Conservation (phyloP, 2,329 filamentous ascomycete genomes). For the Verruconis gallopava region DNA sequence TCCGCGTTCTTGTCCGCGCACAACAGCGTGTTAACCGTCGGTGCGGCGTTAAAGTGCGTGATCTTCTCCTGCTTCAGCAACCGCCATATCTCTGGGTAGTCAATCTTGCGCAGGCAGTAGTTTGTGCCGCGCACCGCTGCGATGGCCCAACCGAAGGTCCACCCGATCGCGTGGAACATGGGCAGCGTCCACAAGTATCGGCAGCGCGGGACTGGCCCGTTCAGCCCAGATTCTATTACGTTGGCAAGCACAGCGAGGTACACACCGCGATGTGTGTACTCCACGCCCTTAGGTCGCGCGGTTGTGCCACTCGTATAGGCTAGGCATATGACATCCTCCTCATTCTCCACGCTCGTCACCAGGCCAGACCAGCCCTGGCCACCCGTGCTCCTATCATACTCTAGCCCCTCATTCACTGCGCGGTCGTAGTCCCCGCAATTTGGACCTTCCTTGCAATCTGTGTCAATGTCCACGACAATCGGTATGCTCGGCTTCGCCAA, state of each 20-base stretch:
- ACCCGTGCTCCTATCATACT: slow-evolving; percentile 54
- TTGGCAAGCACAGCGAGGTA: slow-evolving; percentile 81
- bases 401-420: slow-evolving; percentile 67
- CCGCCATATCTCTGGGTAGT: slow-evolving; percentile 86
- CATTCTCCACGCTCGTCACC: slow-evolving; percentile 54
- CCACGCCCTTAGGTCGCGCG: slow-evolving; percentile 79
- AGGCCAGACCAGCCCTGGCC: slow-evolving; percentile 64
- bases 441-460: slow-evolving; percentile 61
- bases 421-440: slow-evolving; percentile 70
- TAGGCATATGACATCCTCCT: slow-evolving; percentile 72
- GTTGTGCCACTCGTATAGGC: slow-evolving; percentile 94
- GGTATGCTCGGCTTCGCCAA: slow-evolving; percentile 48
- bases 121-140: slow-evolving; percentile 89
- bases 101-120: slow-evolving; percentile 86
- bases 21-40: slow-evolving; percentile 89
- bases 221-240: slow-evolving; percentile 77
- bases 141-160: slow-evolving; percentile 89
- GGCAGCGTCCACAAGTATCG: slow-evolving; percentile 87
- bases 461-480: slow-evolving; percentile 74
- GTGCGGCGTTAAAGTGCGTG: slow-evolving; percentile 91
- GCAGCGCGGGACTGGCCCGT: slow-evolving; percentile 41
- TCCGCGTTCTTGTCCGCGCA: slow-evolving; percentile 68
- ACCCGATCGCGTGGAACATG: slow-evolving; percentile 63
- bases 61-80: slow-evolving; percentile 75
- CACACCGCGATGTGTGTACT: slow-evolving; percentile 76